A percentile compares a stretch with the other conserved stretches of the same genome.
Conservation (phyloP, 768 basidiomycete species). For the Exsudoporus frostii region DNA sequence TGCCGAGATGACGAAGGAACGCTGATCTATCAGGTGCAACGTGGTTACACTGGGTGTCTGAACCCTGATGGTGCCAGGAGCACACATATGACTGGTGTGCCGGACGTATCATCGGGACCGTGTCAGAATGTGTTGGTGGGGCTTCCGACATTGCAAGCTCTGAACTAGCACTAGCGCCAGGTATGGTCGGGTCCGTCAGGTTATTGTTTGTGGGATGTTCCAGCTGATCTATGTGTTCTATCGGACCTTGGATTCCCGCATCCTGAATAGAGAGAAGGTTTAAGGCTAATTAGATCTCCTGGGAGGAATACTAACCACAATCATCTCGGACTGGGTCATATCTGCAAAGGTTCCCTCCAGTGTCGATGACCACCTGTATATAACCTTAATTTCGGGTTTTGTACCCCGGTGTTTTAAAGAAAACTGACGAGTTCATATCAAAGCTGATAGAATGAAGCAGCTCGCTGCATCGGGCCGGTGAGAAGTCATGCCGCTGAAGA, state of each 20-base stretch:
- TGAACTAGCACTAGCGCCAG: background rate
- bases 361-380: background rate
- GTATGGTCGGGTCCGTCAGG: background rate
- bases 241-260: background rate
- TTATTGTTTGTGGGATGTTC: background rate
- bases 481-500: background rate
- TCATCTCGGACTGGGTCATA: background rate
- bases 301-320: background rate
- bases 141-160: background rate
- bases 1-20: constrained; percentile 18
- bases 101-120: background rate
- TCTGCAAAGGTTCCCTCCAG: background rate
- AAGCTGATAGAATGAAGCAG: background rate
- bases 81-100: constrained; percentile 5
- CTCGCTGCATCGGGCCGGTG: background rate
- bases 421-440: constrained; percentile 6
- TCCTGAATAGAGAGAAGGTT: background rate
- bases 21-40: background rate
- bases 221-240: background rate
- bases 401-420: background rate
- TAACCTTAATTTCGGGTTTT: background rate
- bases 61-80: constrained; percentile 8
- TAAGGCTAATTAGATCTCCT: background rate
- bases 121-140: background rate
- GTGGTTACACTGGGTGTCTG: background rate